These are phyloP conservation scores for Exserohilum rostratum DNA, from an alignment of 2,329 filamentous ascomycete genomes.

Conservation along the genomic window DNA sequence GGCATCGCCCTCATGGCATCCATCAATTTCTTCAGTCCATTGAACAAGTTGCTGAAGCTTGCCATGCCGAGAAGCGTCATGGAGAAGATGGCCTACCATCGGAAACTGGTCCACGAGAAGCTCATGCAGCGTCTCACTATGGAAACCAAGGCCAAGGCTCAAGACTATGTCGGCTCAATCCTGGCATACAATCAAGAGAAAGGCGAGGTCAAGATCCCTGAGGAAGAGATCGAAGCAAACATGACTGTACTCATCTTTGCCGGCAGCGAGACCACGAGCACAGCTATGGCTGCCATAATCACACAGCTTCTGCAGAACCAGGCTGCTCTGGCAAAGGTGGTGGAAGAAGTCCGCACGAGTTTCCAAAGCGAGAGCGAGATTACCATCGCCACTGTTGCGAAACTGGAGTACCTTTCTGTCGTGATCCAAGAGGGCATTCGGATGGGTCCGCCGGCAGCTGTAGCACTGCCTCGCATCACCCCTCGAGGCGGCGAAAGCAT, in stretches of 20 bases:
- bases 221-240: conserved; percentile 45
- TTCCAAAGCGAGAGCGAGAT: background rate
- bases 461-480: conserved; percentile 15
- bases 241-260: conserved; percentile 46
- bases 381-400: conserved; percentile 4
- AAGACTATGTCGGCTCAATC: conserved; percentile 32
- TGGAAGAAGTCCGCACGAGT: background rate
- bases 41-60: conserved; percentile 20
- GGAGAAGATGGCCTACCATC: conserved; percentile 23
- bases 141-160: conserved; percentile 30
- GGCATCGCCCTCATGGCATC: conserved; percentile 28
- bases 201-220: conserved; percentile 22
- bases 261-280: conserved; percentile 50
- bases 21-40: conserved; percentile 27
- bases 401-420: conserved; percentile 30
- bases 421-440: conserved; percentile 41
- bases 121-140: conserved; percentile 39
- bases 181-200: conserved; percentile 33
- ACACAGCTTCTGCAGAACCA: conserved; percentile 35
- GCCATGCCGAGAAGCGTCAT: conserved; percentile 15
- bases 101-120: conserved; percentile 21
- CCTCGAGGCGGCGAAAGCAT: conserved; percentile 21
- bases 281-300: conserved; percentile 40
- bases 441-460: conserved; percentile 21
- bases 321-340: background rate